Percentiles rank a stretch among this genome's conserved stretches.
Conservation (phyloP, 768 basidiomycete genomes). For the Suillus subalutaceus region DNA sequence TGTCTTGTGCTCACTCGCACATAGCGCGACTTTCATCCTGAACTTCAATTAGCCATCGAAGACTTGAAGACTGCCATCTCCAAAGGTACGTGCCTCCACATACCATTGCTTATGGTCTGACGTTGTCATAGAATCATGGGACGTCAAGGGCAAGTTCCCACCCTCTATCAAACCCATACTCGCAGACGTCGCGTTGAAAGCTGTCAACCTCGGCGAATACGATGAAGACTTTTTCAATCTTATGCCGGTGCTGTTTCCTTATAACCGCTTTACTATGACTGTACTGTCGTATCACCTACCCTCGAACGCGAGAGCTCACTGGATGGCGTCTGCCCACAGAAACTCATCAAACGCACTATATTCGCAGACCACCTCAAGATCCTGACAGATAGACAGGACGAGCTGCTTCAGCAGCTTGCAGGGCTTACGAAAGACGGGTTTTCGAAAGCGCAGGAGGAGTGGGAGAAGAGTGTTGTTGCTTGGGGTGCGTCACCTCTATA, state of each 20-base stretch:
- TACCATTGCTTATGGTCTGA: not conserved
- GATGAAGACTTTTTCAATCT: constrained; percentile 90
- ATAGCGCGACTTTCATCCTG: constrained; percentile 71
- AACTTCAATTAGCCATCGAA: constrained; percentile 63
- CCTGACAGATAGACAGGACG: constrained; percentile 68
- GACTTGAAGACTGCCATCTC: constrained; percentile 62
- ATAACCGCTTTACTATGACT: constrained; percentile 94
- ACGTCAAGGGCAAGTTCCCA: constrained; percentile 89
- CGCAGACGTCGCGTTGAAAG: constrained; percentile 70
- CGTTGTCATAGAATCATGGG: constrained; percentile 64
- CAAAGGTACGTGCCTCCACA: constrained; percentile 43
- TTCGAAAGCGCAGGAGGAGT: constrained; percentile 71
- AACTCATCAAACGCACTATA: constrained; percentile 85
- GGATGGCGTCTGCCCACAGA: not conserved
- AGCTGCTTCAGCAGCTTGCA: constrained; percentile 64
- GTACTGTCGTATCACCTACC: constrained; percentile 42
- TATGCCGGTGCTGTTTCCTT: constrained; percentile 87
- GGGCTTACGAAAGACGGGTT: constrained; percentile 67
- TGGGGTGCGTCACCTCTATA: constrained; percentile 57
- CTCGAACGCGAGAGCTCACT: not conserved
- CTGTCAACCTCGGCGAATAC: constrained; percentile 85
- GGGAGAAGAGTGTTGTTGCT: constrained; percentile 64
- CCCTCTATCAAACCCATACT: constrained; percentile 74
- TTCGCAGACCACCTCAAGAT: constrained; percentile 72
- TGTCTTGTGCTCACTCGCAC: not conserved